phyloP scores from a whole-genome alignment of 306 rosid species.

The Ceratonia siliqua region DNA sequence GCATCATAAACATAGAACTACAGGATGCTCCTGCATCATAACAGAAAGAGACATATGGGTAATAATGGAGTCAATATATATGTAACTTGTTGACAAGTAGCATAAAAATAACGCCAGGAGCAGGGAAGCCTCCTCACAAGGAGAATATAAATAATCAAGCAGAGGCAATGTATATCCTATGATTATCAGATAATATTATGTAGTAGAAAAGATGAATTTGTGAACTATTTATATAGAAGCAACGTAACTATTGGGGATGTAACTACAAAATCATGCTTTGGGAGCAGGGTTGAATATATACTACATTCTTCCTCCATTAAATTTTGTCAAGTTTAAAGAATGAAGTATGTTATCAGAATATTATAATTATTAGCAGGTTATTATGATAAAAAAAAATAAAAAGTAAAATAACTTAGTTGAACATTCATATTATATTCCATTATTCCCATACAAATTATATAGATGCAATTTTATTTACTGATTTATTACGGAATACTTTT shows the following conservation, averaged over 20 bases:
- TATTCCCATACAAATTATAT: background rate
- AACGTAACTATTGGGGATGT: background rate
- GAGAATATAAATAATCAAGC: background rate
- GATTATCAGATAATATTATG: background rate
- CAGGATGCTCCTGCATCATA: too few relatives aligned
- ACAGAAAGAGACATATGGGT: background rate
- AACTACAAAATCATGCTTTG: background rate
- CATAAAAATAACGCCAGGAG: background rate
- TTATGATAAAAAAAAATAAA: too few relatives aligned
- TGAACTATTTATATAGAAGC: background rate
- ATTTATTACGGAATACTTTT: background rate
- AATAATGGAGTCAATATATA: background rate
- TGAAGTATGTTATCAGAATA: background rate
- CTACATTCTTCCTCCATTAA: background rate
- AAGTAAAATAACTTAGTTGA: background rate
- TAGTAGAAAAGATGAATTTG: background rate
- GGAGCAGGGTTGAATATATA: background rate
- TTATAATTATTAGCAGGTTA: background rate
- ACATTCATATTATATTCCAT: too few relatives aligned
- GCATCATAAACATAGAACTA: too few relatives aligned
- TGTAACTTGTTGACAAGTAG: background rate
- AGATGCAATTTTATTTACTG: background rate
- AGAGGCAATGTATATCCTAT: conserved; percentile 4
- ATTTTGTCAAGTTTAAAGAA: background rate
- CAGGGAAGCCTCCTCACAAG: conserved; percentile 8